Evolutionary conservation across 331 rosid genomes (phyloP).

Genomic region (Ulmus americana): DNA sequence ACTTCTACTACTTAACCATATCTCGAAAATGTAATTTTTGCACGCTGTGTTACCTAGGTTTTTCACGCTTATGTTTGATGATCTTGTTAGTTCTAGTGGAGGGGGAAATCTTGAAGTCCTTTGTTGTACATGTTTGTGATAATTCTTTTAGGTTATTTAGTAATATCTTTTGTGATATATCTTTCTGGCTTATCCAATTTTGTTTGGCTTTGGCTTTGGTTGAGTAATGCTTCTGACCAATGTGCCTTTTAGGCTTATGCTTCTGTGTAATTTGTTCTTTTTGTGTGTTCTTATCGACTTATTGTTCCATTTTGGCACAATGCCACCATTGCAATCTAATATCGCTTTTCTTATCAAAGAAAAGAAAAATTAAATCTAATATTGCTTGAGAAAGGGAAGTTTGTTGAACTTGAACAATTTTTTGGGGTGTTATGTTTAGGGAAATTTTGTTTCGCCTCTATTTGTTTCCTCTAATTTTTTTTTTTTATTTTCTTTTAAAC

Average conservation of each 20-base stretch:
- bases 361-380: too few relatives aligned
- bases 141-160: conserved; percentile 65
- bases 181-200: conserved; percentile 27
- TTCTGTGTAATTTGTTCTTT: neutral
- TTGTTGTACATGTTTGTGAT: conserved; percentile 66
- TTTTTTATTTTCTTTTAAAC: too few relatives aligned
- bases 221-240: neutral
- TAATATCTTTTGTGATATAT: conserved; percentile 41
- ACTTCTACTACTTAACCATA: conserved; percentile 32
- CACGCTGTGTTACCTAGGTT: conserved; percentile 42
- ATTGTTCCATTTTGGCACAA: too few relatives aligned
- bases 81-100: conserved; percentile 26
- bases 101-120: conserved; percentile 35
- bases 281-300: neutral
- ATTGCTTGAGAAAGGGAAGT: too few relatives aligned
- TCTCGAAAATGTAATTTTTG: conserved; percentile 49
- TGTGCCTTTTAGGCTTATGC: conserved; percentile 5
- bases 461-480: too few relatives aligned
- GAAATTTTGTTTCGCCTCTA: too few relatives aligned
- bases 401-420: too few relatives aligned
- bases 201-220: conserved; percentile 8
- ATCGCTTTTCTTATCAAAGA: too few relatives aligned
- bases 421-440: too few relatives aligned
- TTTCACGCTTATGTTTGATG: conserved; percentile 24
- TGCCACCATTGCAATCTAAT: too few relatives aligned